phyloP scores from a whole-genome alignment of 2,329 filamentous ascomycete species.

The Gyromitra esculenta region DNA sequence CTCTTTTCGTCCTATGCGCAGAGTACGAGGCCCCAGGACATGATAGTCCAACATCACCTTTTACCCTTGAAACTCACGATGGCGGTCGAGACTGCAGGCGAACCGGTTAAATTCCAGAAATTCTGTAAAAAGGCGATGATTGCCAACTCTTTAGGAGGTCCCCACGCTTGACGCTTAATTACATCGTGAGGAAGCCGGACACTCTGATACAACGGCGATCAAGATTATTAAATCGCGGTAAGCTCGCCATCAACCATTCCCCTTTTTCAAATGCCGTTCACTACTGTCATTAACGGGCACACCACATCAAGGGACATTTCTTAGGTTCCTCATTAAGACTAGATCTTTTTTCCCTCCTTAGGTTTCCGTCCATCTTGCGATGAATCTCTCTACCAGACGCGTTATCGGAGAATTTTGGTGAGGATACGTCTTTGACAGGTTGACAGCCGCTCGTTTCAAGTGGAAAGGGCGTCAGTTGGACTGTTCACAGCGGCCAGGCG shows the following conservation, averaged over 20 bases:
- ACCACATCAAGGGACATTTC: conserved; percentile 9
- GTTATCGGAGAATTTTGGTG: conserved; percentile 48
- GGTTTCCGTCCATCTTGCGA: background rate
- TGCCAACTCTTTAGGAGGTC: conserved; percentile 35
- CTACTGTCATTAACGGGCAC: conserved; percentile 26
- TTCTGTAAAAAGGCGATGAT: conserved; percentile 42
- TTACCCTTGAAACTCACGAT: conserved; percentile 37
- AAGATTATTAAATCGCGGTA: conserved; percentile 51
- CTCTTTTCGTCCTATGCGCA: conserved; percentile 32
- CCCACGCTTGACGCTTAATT: conserved; percentile 41
- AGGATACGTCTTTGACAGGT: conserved; percentile 37
- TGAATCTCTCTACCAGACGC: conserved; percentile 24
- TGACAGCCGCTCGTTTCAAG: conserved; percentile 46
- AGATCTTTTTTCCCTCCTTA: conserved; percentile 1
- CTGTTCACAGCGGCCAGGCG: conserved; percentile 43
- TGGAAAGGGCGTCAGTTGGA: conserved; percentile 51
- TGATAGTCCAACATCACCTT: conserved; percentile 8
- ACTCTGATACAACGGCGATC: conserved; percentile 46
- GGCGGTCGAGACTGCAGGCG: conserved; percentile 40
- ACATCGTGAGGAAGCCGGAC: conserved; percentile 39
- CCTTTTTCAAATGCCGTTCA: conserved; percentile 31
- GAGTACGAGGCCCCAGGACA: background rate
- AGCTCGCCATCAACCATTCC: conserved; percentile 34
- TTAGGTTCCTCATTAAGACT: conserved; percentile 6
- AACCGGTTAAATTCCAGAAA: conserved; percentile 39